Conservation (phyloP, 2,329 filamentous ascomycete genomes). For the Xylaria sp. region DNA sequence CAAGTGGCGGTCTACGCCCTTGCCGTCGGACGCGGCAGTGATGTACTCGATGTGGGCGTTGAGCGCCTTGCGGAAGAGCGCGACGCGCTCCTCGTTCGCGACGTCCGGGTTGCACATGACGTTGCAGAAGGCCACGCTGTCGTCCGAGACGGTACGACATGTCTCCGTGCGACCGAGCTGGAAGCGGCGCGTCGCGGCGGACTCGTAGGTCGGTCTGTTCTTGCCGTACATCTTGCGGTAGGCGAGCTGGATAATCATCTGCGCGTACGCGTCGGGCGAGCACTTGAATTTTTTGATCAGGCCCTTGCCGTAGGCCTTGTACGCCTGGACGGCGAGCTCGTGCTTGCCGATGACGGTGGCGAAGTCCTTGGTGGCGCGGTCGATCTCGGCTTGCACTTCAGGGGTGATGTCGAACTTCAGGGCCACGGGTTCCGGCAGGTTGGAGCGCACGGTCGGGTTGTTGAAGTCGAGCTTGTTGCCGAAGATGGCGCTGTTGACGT, state of each 20-base stretch:
- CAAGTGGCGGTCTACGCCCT: slow-evolving; percentile 93
- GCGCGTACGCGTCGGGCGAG: slow-evolving; percentile 94
- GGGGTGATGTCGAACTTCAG: slow-evolving; percentile 74
- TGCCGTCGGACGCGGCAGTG: slow-evolving; percentile 78
- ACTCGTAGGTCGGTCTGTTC: slow-evolving; percentile 96
- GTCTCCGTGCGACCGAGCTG: slow-evolving; percentile 96
- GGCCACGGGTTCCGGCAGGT: slow-evolving; percentile 72
- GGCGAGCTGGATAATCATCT: slow-evolving; percentile 97
- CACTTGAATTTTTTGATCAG: slow-evolving; percentile 99
- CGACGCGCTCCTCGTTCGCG: slow-evolving; percentile 59
- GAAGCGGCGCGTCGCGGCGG: slow-evolving; percentile 89
- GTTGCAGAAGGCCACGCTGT: slow-evolving; percentile 83
- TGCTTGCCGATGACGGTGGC: slow-evolving; percentile 75
- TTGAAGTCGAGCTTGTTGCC: slow-evolving; percentile 91
- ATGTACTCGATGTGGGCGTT: slow-evolving; percentile 87
- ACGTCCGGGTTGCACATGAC: slow-evolving; percentile 69
- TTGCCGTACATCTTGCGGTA: slow-evolving; percentile 99
- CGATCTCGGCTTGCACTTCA: slow-evolving; percentile 71
- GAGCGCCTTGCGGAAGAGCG: slow-evolving; percentile 77
- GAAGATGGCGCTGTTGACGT: slow-evolving; percentile 85
- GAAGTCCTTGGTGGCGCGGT: slow-evolving; percentile 74
- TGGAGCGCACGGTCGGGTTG: slow-evolving; percentile 69
- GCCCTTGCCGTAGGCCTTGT: slow-evolving; percentile 96
- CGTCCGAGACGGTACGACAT: slow-evolving; percentile 85
- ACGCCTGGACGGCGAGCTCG: slow-evolving; percentile 88